Percentiles rank a stretch among this genome's conserved stretches.
These are phyloP conservation scores for Fusarium concolor DNA, from an alignment of 2,329 filamentous ascomycete genomes.

Conservation along the genomic window DNA sequence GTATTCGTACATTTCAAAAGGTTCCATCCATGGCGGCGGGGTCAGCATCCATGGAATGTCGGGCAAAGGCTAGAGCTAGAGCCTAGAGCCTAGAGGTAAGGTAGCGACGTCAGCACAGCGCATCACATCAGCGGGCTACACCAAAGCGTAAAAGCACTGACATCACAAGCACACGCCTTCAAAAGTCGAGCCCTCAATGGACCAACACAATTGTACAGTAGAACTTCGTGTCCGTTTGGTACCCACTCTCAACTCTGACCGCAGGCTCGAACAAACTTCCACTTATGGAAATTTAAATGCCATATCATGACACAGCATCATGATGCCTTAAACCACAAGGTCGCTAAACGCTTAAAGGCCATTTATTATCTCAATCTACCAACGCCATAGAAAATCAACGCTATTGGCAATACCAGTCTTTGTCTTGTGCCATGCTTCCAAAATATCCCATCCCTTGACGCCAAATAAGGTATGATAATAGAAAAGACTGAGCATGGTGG, in stretches of 20 bases:
- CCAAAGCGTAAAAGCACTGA: slow-evolving; percentile 29
- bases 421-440: slow-evolving; percentile 25
- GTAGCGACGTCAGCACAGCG: slow-evolving; percentile 41
- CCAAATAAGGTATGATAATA: slow-evolving; percentile 1
- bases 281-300: background rate
- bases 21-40: slow-evolving; percentile 36
- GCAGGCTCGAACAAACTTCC: too few species aligned
- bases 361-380: slow-evolving; percentile 12
- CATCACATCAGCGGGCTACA: slow-evolving; percentile 37
- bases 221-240: background rate
- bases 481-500: slow-evolving; percentile 1
- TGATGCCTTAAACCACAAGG: slow-evolving; percentile 1
- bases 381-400: slow-evolving; percentile 27
- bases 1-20: slow-evolving; percentile 14
- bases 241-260: background rate
- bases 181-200: background rate
- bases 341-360: background rate
- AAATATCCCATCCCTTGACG: slow-evolving; percentile 33
- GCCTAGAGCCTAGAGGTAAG: background rate
- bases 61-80: slow-evolving; percentile 26
- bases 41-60: slow-evolving; percentile 33
- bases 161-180: slow-evolving; percentile 34
- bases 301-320: slow-evolving; percentile 22
- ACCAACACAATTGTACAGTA: background rate
- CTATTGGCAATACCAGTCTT: slow-evolving; percentile 4